Evolutionary conservation across 2,329 filamentous ascomycete species (phyloP), one percentile per base, ranked within the genome.

Genomic region (Paraphoma sp.): DNA sequence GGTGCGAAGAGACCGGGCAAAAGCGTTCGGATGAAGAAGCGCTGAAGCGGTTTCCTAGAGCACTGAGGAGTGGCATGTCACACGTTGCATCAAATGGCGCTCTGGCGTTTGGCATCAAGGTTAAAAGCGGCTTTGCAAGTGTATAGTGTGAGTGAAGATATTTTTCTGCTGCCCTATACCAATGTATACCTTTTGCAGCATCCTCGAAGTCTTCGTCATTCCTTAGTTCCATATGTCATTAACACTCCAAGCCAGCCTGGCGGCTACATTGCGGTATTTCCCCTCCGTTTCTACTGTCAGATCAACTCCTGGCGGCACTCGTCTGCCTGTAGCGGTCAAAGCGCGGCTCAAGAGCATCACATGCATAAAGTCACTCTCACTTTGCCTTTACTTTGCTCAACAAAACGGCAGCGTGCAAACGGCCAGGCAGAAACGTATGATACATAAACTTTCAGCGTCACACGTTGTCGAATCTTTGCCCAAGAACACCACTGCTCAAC

Each of bases 1-100:
- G 71, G 67, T 16, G 69, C 68, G 11, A 70, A 74, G 64, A 53
- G 74, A 48, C 68, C 70, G 8, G 74, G 75, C 10, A 77, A 77
- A 64, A 67, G 56, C 40, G 69, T 68, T 59, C 69, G 75, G 54
- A 67, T 67, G 31, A 76, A 75, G 64, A 67, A 59, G 59, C 69
- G 51, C 40, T 17, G 44, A 14, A 38, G 31, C 7, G 45, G 44
- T n/a, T 42, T 30, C 48, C 38, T 41, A 23, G 41, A 38, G 11
- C 23, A 28, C n/a, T 28, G 12, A 30, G 10, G 16, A 41, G 23
- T 31, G 31, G 28, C n/a, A 47, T 42, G 38, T 12, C 29, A 33
- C 18, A 47, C 30, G 28, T 54, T 33, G 59, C 59, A 60, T 66
- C 54, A 64, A 54, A 54, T 47, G 69, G 69, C 66, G 69, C 65